These are phyloP conservation scores for Lasiodiplodia sp. DNA, from an alignment of 2,329 filamentous ascomycete genomes.

Conservation along the genomic window DNA sequence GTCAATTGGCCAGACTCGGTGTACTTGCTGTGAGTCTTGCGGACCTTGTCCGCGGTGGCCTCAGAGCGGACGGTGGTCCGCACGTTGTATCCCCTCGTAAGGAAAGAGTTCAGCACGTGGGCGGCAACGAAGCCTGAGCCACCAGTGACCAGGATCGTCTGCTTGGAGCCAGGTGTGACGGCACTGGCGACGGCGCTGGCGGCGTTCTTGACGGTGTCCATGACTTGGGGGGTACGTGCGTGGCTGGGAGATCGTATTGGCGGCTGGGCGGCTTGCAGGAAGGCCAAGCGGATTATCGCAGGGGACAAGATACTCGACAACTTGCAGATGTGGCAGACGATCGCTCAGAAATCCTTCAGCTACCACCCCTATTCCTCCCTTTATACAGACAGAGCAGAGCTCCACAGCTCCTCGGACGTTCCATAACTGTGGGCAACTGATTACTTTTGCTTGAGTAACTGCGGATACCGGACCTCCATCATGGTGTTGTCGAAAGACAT, in stretches of 20 bases:
- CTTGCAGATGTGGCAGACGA: not conserved
- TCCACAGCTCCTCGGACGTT: not conserved
- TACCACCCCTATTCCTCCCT: slow-evolving; percentile 3
- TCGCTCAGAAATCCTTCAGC: not conserved
- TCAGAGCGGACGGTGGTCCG: slow-evolving; percentile 34
- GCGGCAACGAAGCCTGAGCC: slow-evolving; percentile 38
- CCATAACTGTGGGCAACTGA: not conserved
- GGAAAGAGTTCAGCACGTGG: slow-evolving; percentile 36
- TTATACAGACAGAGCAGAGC: slow-evolving; percentile 5
- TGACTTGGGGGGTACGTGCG: slow-evolving; percentile 8
- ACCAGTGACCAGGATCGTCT: slow-evolving; percentile 36
- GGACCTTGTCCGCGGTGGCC: slow-evolving; percentile 44
- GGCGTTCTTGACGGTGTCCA: slow-evolving; percentile 20
- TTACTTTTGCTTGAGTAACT: slow-evolving; percentile 16
- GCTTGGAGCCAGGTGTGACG: slow-evolving; percentile 1
- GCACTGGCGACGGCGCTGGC: slow-evolving; percentile 8
- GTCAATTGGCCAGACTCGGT: slow-evolving; percentile 44
- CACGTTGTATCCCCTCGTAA: slow-evolving; percentile 32
- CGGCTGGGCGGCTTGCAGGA: slow-evolving; percentile 7
- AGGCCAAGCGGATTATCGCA: slow-evolving; percentile 16
- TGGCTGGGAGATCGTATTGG: not conserved
- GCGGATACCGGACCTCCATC: slow-evolving; percentile 5
- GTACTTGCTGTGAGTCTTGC: slow-evolving; percentile 47
- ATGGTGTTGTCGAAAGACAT: slow-evolving; percentile 25
- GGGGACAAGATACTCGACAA: slow-evolving; percentile 1